A percentile compares a stretch with the other conserved stretches of the same genome.
Evolutionary conservation across 257 asterid genomes (phyloP).

Genomic region (Solanum raphanifolium): DNA sequence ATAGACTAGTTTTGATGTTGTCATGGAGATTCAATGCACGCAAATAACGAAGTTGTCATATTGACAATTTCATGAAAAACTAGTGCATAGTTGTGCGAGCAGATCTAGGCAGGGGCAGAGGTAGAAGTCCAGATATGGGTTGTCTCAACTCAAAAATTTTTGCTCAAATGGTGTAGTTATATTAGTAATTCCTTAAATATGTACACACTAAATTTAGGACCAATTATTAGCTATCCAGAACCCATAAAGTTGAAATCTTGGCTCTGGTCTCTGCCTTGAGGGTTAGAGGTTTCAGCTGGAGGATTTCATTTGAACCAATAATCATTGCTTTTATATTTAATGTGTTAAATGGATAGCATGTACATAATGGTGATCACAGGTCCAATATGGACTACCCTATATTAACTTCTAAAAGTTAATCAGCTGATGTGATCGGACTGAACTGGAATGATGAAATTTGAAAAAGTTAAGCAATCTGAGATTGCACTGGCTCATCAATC

Average conservation of each 20-base stretch:
- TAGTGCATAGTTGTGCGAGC: not conserved
- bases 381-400: not conserved
- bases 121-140: not conserved
- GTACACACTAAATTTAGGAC: not conserved
- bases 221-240: not conserved
- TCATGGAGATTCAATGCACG: not conserved
- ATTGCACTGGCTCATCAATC: not conserved
- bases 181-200: not conserved
- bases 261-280: not conserved
- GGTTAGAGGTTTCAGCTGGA: not conserved
- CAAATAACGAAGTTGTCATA: not conserved
- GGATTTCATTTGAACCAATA: not conserved
- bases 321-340: not conserved
- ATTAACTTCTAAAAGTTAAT: not conserved
- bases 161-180: not conserved
- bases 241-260: not conserved
- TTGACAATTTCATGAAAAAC: not conserved
- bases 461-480: not conserved
- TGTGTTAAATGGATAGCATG: not conserved
- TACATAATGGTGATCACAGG: not conserved
- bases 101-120: not conserved
- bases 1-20: not conserved
- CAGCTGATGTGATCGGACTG: not conserved
- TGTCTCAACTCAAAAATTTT: not conserved
- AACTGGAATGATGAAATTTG: not conserved